Conservation (phyloP, 1,284 basidiomycete species). For the Omphalotus olearius region DNA sequence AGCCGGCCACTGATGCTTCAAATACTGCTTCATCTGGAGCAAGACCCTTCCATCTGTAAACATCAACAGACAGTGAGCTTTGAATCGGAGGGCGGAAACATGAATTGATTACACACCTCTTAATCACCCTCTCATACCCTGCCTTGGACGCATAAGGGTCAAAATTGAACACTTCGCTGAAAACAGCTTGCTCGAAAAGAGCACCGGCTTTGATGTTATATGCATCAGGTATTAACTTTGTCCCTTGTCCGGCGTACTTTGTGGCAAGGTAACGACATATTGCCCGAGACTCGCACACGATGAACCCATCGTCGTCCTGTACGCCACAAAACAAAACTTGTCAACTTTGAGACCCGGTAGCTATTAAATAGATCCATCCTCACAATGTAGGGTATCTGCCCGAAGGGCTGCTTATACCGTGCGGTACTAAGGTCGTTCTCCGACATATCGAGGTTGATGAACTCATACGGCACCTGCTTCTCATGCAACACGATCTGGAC, state of each 20-base stretch:
- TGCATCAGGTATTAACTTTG: constrained; percentile 19
- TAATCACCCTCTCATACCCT: constrained; percentile 36
- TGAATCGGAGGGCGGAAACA: background rate
- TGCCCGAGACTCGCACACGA: constrained; percentile 32
- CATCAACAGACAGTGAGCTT: background rate
- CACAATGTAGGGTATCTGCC: constrained; percentile 50
- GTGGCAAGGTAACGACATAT: constrained; percentile 27
- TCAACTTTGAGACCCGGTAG: background rate
- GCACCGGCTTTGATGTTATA: constrained; percentile 25
- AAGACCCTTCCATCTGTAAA: constrained; percentile 12
- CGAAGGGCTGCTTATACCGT: constrained; percentile 44
- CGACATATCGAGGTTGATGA: constrained; percentile 27
- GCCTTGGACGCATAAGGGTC: constrained; percentile 32
- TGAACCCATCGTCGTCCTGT: constrained; percentile 39
- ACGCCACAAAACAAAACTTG: background rate
- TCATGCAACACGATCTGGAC: constrained; percentile 44
- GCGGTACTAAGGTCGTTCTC: constrained; percentile 5
- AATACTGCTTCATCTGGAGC: constrained; percentile 23
- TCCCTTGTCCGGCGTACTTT: constrained; percentile 31
- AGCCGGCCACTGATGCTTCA: constrained; percentile 19
- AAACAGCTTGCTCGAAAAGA: constrained; percentile 42
- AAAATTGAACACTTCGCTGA: constrained; percentile 40
- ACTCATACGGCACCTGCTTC: constrained; percentile 44
- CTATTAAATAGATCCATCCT: constrained; percentile 10
- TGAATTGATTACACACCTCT: constrained; percentile 15